A percentile compares a stretch with the other conserved stretches of the same genome.
These are phyloP conservation scores for Elongisporangium undulatum DNA, from an alignment of 352 stramenopile species.

Conservation along the genomic window DNA sequence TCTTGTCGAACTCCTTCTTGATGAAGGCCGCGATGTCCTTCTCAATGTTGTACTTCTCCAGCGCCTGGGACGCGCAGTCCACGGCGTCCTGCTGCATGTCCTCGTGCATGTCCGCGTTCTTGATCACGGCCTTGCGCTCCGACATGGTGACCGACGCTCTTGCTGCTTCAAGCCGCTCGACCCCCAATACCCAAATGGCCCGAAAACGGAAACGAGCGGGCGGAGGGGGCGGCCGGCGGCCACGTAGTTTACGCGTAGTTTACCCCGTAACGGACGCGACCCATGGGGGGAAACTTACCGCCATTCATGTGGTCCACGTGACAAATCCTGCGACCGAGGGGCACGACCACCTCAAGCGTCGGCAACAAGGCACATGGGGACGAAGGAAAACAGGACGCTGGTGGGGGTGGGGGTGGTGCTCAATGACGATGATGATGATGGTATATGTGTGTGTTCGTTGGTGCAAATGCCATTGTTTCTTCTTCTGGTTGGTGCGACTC, in stretches of 20 bases:
- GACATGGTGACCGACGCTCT: slow-evolving; percentile 43
- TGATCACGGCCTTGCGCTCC: slow-evolving; percentile 99
- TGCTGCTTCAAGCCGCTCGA: background rate
- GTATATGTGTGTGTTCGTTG: slow-evolving; percentile 1
- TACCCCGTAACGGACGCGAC: background rate
- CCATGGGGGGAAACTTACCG: background rate
- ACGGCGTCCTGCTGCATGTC: slow-evolving; percentile 99
- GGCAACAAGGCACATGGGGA: background rate
- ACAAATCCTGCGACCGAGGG: background rate
- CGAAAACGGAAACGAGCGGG: background rate
- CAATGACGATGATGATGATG: background rate
- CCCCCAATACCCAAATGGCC: background rate
- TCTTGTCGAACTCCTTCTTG: slow-evolving; percentile 93
- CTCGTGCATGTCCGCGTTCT: slow-evolving; percentile 99
- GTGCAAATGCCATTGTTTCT: slow-evolving; percentile 1
- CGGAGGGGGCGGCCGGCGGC: background rate
- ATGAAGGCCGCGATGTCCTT: slow-evolving; percentile 94
- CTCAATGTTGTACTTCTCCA: slow-evolving; percentile 99
- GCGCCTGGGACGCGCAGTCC: slow-evolving; percentile 96
- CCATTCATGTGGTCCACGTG: background rate
- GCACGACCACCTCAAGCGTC: no score
- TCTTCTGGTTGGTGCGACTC: background rate
- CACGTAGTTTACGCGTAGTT: background rate
- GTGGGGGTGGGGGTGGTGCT: background rate
- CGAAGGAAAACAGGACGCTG: no score